A percentile compares a stretch with the other conserved stretches of the same genome.
Evolutionary conservation across 2,329 filamentous ascomycete genomes (phyloP).

Genomic region (Monosporascus sp.): DNA sequence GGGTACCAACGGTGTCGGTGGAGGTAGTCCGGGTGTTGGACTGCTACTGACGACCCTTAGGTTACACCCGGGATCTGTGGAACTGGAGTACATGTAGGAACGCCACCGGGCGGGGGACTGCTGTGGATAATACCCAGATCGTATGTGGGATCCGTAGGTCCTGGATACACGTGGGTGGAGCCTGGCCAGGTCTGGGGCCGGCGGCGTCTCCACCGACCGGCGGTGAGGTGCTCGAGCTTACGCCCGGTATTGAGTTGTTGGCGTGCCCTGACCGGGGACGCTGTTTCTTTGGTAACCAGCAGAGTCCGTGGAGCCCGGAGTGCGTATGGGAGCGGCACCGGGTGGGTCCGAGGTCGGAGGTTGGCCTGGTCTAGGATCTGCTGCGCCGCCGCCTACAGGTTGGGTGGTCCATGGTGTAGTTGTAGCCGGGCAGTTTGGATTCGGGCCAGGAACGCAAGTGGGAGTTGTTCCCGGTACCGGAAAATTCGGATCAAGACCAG

Average conservation of each 20-base stretch:
- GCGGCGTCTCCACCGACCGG: slow-evolving; percentile 3
- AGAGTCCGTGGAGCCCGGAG: slow-evolving; percentile 5
- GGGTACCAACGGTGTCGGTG: background rate
- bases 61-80: background rate
- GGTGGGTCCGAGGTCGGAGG: slow-evolving; percentile 3
- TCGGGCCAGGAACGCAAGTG: slow-evolving; percentile 8
- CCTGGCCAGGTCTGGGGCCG: slow-evolving; percentile 3
- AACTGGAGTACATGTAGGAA: background rate
- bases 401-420: slow-evolving; percentile 2
- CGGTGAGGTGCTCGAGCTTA: slow-evolving; percentile 1
- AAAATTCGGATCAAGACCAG: slow-evolving; percentile 7
- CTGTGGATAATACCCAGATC: no score
- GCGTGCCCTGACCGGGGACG: slow-evolving; percentile 7
- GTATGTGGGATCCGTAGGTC: no score
- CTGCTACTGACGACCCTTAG: no score
- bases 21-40: background rate
- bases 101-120: background rate
- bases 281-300: slow-evolving; percentile 9
- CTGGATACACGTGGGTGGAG: background rate
- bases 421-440: slow-evolving; percentile 7
- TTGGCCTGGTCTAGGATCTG: slow-evolving; percentile 3
- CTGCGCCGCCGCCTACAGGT: slow-evolving; percentile 5
- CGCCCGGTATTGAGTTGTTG: slow-evolving; percentile 3
- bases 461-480: slow-evolving; percentile 3
- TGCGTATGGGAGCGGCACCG: slow-evolving; percentile 2